phyloP scores from a whole-genome alignment of 345 rosid species.

The Trapa bicornis region DNA sequence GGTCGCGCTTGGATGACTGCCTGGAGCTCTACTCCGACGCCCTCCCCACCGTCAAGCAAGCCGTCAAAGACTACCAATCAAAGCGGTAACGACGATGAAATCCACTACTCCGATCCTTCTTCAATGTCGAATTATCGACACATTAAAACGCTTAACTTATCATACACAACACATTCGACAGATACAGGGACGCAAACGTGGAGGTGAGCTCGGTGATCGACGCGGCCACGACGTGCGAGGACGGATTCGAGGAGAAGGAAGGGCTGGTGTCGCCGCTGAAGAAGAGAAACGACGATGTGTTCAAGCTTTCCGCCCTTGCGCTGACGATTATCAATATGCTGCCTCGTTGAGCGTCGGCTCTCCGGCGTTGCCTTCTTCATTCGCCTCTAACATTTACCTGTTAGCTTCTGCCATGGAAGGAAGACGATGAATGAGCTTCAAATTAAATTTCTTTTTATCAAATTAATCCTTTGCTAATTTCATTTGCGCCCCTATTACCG shows the following conservation, averaged over 20 bases:
- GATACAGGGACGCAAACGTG: constrained; percentile 28
- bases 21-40: constrained; percentile 41
- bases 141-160: not conserved
- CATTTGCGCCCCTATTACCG: not conserved
- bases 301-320: constrained; percentile 33
- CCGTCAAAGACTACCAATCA: constrained; percentile 22
- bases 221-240: constrained; percentile 46
- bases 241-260: constrained; percentile 37
- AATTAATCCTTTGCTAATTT: not conserved
- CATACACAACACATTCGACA: not conserved
- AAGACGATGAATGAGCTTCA: not conserved
- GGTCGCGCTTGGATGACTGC: constrained; percentile 36
- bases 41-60: constrained; percentile 19
- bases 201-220: constrained; percentile 34
- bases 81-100: constrained; percentile 7
- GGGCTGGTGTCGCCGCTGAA: constrained; percentile 29
- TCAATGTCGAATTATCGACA: not conserved
- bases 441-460: not conserved
- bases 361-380: not conserved
- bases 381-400: not conserved
- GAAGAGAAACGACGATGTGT: constrained; percentile 23
- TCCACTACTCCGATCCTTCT: not conserved
- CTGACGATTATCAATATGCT: constrained; percentile 43
- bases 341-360: constrained; percentile 3
- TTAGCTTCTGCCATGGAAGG: not conserved